A percentile compares a stretch with the other conserved stretches of the same genome.
These are phyloP conservation scores for Kuraishia capsulata DNA, from an alignment of 805 yeast genomes.

Conservation along the genomic window DNA sequence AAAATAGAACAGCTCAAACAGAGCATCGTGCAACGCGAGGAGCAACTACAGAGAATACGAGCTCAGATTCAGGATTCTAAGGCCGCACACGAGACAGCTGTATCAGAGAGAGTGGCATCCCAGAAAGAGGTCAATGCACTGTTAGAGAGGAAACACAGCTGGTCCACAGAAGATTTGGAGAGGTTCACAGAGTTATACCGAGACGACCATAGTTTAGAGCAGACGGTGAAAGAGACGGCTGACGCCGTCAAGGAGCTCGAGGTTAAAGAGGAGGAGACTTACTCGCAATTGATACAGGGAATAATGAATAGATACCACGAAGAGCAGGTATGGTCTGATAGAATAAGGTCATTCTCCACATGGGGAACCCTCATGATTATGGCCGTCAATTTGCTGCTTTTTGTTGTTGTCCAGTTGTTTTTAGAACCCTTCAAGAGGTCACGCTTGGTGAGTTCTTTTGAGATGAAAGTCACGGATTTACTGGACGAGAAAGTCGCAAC, in stretches of 20 bases:
- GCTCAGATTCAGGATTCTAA: slow-evolving; percentile 39
- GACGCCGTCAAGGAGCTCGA: slow-evolving; percentile 45
- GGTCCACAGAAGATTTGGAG: slow-evolving; percentile 77
- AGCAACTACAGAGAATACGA: slow-evolving; percentile 37
- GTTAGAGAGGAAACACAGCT: slow-evolving; percentile 71
- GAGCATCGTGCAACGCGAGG: slow-evolving; percentile 50
- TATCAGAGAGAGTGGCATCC: slow-evolving; percentile 52
- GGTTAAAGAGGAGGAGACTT: slow-evolving; percentile 54
- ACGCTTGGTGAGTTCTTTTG: slow-evolving; percentile 75
- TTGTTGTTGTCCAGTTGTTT: slow-evolving; percentile 72
- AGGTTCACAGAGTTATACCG: slow-evolving; percentile 74
- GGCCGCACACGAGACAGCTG: slow-evolving; percentile 45
- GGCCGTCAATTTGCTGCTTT: slow-evolving; percentile 76
- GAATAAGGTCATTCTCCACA: slow-evolving; percentile 85
- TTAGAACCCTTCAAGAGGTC: slow-evolving; percentile 94
- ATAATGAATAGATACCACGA: slow-evolving; percentile 89
- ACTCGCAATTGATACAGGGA: slow-evolving; percentile 59
- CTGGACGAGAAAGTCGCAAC: slow-evolving; percentile 22
- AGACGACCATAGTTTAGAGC: slow-evolving; percentile 69
- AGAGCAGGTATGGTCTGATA: slow-evolving; percentile 97
- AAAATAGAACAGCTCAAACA: slow-evolving; percentile 64
- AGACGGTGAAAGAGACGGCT: slow-evolving; percentile 44
- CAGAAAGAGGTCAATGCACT: slow-evolving; percentile 85
- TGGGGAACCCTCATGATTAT: slow-evolving; percentile 93
- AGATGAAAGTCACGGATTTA: slow-evolving; percentile 58